Conservation (phyloP, 2,329 filamentous ascomycete genomes). For the Microdochium bolleyi region DNA sequence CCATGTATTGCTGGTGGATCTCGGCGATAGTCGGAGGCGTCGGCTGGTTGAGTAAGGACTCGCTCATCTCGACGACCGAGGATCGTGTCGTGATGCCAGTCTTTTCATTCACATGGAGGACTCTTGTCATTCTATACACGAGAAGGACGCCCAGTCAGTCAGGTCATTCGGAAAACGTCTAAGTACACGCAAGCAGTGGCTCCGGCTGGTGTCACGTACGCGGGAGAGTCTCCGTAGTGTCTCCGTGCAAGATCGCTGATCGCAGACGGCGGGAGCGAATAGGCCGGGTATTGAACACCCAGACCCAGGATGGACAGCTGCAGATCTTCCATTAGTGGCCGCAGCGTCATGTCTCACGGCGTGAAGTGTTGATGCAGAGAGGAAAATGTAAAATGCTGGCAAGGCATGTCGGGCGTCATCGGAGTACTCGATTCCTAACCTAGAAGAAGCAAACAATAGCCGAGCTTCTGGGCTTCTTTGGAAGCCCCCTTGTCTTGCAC, state of each 20-base stretch:
- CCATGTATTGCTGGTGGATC: constrained; percentile 46
- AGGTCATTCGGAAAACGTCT: too few relatives aligned
- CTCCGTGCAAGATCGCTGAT: constrained; percentile 45
- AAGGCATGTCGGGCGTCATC: too few relatives aligned
- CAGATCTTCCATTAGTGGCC: constrained; percentile 35
- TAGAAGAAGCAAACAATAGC: too few relatives aligned
- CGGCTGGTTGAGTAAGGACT: constrained; percentile 50
- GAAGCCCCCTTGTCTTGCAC: too few relatives aligned
- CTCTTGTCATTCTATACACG: constrained; percentile 47
- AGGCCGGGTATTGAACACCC: constrained; percentile 52
- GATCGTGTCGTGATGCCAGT: constrained; percentile 58
- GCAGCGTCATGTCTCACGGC: too few relatives aligned
- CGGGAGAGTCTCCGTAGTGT: constrained; percentile 51
- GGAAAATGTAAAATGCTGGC: too few relatives aligned
- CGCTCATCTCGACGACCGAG: constrained; percentile 51
- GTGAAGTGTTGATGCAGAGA: too few relatives aligned
- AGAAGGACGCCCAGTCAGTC: background rate
- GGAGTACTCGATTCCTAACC: too few relatives aligned
- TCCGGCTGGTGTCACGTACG: constrained; percentile 34
- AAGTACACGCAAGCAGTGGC: background rate
- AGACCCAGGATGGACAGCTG: constrained; percentile 54
- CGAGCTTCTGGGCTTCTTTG: too few relatives aligned
- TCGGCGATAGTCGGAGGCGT: constrained; percentile 44
- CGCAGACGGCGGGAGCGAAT: constrained; percentile 38
- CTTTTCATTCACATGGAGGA: constrained; percentile 54